These are phyloP conservation scores for Lipomyces kockii DNA, from an alignment of 805 yeast species.

Conservation along the genomic window DNA sequence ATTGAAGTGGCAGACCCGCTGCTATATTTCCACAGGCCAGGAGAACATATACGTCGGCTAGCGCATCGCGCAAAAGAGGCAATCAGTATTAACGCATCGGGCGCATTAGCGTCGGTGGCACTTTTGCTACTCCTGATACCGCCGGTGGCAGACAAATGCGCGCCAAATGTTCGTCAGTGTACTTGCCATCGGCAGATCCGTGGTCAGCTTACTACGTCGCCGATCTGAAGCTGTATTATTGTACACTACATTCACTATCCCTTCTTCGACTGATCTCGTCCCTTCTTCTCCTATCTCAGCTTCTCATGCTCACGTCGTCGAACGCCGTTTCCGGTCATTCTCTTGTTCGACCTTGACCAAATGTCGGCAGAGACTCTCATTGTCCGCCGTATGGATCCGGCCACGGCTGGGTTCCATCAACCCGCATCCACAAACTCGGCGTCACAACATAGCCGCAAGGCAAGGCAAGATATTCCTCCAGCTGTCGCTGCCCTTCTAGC, in stretches of 20 bases:
- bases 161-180: neutral
- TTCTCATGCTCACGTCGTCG: neutral
- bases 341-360: neutral
- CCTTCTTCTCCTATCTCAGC: neutral
- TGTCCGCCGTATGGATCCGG: slow-evolving; percentile 18
- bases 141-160: neutral
- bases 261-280: neutral
- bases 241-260: neutral
- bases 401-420: neutral
- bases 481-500: slow-evolving; percentile 38
- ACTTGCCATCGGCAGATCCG: neutral
- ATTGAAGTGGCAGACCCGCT: neutral
- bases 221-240: neutral
- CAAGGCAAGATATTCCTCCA: slow-evolving; percentile 25
- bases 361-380: slow-evolving; percentile 27
- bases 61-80: neutral
- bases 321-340: neutral
- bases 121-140: neutral
- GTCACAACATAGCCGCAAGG: slow-evolving; percentile 5
- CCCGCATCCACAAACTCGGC: neutral
- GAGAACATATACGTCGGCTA: neutral
- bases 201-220: neutral
- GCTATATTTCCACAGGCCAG: neutral
- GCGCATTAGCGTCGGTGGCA: neutral
- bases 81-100: neutral